A percentile compares a stretch with the other conserved stretches of the same genome.
Conservation (phyloP, 345 rosid species). For the Cardamine chenopodiifolia region DNA sequence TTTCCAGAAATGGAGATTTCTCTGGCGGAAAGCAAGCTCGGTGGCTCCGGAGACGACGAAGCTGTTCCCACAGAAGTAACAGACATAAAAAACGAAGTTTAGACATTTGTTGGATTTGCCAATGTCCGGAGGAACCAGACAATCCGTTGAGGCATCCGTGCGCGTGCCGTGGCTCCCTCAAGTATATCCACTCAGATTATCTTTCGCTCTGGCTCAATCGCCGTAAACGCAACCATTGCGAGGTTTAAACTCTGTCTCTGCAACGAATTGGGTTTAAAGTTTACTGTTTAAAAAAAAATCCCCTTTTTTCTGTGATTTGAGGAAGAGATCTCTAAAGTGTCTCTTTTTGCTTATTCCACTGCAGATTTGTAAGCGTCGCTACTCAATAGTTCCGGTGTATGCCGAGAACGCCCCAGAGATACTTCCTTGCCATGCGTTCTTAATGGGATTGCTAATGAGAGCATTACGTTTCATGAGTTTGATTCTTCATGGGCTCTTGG, state of each 20-base stretch:
- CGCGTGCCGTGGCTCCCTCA: slow-evolving; percentile 36
- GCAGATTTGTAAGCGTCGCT: slow-evolving; percentile 29
- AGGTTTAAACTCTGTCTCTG: slow-evolving; percentile 10
- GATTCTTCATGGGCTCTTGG: slow-evolving; percentile 8
- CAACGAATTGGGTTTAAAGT: not conserved
- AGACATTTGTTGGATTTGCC: slow-evolving; percentile 26
- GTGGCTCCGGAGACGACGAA: not conserved
- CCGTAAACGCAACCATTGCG: slow-evolving; percentile 19
- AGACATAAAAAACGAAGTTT: not conserved
- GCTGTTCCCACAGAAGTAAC: not conserved
- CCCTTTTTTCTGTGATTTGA: not conserved
- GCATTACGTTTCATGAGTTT: not conserved
- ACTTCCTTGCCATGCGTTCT: slow-evolving; percentile 21
- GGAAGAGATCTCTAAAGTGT: not conserved
- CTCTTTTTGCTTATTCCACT: not conserved
- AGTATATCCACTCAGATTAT: slow-evolving; percentile 27
- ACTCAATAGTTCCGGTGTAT: slow-evolving; percentile 29
- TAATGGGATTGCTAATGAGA: slow-evolving; percentile 13
- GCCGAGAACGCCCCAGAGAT: slow-evolving; percentile 28
- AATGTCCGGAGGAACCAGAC: slow-evolving; percentile 21
- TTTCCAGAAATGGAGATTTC: slow-evolving; percentile 15
- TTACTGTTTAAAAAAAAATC: not conserved
- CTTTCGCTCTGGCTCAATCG: slow-evolving; percentile 34
- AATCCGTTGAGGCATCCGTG: slow-evolving; percentile 35
- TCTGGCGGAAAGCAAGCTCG: not conserved